These are phyloP conservation scores for Durio zibethinus DNA, from an alignment of 345 rosid genomes.

Conservation along the genomic window DNA sequence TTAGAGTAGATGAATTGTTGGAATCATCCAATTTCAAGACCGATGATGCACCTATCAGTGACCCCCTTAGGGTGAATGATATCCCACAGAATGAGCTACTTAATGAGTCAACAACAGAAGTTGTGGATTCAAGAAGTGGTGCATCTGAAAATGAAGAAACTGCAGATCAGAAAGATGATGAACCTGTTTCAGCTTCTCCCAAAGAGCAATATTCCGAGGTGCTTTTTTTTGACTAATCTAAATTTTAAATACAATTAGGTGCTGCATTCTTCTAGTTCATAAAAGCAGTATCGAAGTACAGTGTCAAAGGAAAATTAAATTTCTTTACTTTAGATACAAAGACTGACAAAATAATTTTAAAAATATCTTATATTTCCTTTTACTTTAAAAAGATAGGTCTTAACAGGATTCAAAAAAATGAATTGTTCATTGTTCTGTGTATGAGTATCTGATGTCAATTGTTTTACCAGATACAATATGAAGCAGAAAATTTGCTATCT, in stretches of 20 bases:
- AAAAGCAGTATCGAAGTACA: not conserved
- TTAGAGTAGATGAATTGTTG: slow-evolving; percentile 33
- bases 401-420: not conserved
- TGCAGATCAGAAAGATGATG: slow-evolving; percentile 20
- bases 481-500: slow-evolving; percentile 30
- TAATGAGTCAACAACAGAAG: slow-evolving; percentile 16
- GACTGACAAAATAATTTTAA: not conserved
- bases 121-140: slow-evolving; percentile 12
- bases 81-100: slow-evolving; percentile 10
- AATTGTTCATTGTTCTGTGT: not conserved
- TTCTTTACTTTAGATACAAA: not conserved
- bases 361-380: not conserved
- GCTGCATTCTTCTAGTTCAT: not conserved
- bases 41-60: slow-evolving; percentile 10
- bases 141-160: slow-evolving; percentile 22
- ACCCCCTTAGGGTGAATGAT: slow-evolving; percentile 14
- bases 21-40: slow-evolving; percentile 22
- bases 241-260: not conserved
- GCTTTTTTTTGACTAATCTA: slow-evolving; percentile 7
- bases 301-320: not conserved
- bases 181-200: slow-evolving; percentile 13
- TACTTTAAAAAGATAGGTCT: not conserved
- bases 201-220: slow-evolving; percentile 42
- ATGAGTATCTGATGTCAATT: slow-evolving; percentile 5
- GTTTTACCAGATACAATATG: slow-evolving; percentile 35